A percentile compares a stretch with the other conserved stretches of the same genome.
phyloP scores from a whole-genome alignment of 148 eudicot genomes.

The Vaccinium macrocarpon region DNA sequence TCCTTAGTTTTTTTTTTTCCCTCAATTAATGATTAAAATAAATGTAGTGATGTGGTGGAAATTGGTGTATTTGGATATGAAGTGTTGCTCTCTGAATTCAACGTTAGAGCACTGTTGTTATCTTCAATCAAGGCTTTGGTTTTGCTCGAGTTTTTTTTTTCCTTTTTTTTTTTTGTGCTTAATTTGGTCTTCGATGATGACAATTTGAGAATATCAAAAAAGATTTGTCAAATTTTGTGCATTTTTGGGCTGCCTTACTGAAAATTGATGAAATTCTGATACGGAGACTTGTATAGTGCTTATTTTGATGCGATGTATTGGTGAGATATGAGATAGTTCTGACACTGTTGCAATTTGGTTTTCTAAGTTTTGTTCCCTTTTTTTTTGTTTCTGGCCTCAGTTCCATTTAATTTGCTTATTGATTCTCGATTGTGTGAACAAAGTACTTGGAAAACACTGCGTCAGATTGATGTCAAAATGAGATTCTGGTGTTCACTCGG shows the following conservation, averaged over 20 bases:
- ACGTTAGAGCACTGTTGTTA: not conserved
- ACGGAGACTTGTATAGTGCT: no score
- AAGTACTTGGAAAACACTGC: not conserved
- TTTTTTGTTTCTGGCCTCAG: not conserved
- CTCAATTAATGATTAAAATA: not conserved
- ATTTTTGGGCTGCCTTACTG: not conserved
- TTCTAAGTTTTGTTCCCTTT: not conserved
- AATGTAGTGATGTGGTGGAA: not conserved
- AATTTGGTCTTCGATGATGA: not conserved
- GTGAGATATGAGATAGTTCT: not conserved
- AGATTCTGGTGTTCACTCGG: not conserved
- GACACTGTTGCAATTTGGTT: not conserved
- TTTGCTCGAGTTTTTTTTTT: not conserved
- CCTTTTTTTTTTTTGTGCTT: not conserved
- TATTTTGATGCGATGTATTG: conserved; percentile 3
- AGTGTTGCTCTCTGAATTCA: conserved; percentile 2
- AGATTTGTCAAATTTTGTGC: not conserved
- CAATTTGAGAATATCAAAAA: not conserved
- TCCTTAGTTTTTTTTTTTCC: not conserved
- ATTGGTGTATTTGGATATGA: not conserved
- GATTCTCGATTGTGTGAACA: not conserved
- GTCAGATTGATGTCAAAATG: not conserved
- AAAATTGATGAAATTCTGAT: not conserved
- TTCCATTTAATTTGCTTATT: not conserved
- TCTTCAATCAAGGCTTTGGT: conserved; percentile 7